Evolutionary conservation across 305 asterid species (phyloP).

Genomic region (Vinca major): DNA sequence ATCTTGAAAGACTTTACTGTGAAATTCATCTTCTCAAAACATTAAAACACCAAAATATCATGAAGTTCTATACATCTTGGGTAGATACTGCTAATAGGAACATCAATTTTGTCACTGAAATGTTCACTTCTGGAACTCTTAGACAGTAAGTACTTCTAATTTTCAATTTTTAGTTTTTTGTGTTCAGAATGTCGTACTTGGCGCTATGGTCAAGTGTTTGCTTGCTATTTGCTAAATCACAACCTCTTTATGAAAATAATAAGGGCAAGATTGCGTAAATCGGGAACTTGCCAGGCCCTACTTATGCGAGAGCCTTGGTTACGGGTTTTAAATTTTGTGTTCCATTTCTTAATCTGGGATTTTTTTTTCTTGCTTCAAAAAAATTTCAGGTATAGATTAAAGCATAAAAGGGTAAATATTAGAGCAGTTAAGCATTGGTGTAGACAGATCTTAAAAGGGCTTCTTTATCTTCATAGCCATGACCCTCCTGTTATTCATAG

Average conservation of each 20-base stretch:
- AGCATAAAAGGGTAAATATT: slow-evolving; percentile 63
- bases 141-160: slow-evolving; percentile 49
- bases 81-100: slow-evolving; percentile 65
- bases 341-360: neutral
- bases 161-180: neutral
- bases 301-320: too few species aligned
- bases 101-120: slow-evolving; percentile 80
- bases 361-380: neutral
- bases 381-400: slow-evolving; percentile 51
- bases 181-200: too few species aligned
- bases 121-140: slow-evolving; percentile 84
- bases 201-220: too few species aligned
- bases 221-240: too few species aligned
- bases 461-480: slow-evolving; percentile 75
- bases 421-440: slow-evolving; percentile 90
- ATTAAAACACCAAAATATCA: slow-evolving; percentile 55
- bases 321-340: too few species aligned
- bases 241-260: too few species aligned
- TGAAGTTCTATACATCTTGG: slow-evolving; percentile 81
- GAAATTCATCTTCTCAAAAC: slow-evolving; percentile 79
- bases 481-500: slow-evolving; percentile 84
- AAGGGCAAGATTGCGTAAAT: too few species aligned
- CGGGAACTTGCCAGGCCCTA: too few species aligned
- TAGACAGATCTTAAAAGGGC: slow-evolving; percentile 70
- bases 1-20: slow-evolving; percentile 74